phyloP scores from a whole-genome alignment of 305 asterid species.

The Fraxinus platypoda region DNA sequence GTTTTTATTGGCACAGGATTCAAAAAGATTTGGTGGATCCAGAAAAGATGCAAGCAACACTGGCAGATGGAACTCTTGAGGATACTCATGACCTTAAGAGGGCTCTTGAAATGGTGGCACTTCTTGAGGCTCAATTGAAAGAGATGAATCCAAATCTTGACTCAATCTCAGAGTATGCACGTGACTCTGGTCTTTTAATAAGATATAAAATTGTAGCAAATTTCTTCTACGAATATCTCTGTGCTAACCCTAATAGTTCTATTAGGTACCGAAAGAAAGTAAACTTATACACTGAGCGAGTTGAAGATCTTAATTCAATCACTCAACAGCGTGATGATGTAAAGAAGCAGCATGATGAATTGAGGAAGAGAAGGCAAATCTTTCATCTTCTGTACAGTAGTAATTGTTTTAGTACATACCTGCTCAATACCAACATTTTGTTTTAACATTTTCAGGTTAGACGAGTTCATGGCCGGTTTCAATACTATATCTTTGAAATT shows the following conservation, averaged over 20 bases:
- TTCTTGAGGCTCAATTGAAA: slow-evolving; percentile 89
- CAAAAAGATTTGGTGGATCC: slow-evolving; percentile 86
- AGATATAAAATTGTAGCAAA: background rate
- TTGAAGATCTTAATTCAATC: slow-evolving; percentile 73
- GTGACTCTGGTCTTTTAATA: slow-evolving; percentile 8
- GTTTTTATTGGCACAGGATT: slow-evolving; percentile 50
- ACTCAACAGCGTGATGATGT: slow-evolving; percentile 84
- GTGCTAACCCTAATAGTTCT: slow-evolving; percentile 33
- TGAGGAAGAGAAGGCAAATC: slow-evolving; percentile 77
- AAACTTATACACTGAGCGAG: slow-evolving; percentile 72
- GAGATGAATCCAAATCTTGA: slow-evolving; percentile 98
- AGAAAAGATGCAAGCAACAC: slow-evolving; percentile 69
- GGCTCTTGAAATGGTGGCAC: slow-evolving; percentile 81
- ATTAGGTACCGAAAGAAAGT: slow-evolving; percentile 79
- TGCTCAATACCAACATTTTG: background rate
- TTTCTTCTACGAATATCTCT: background rate
- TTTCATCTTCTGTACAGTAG: background rate
- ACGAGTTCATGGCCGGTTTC: slow-evolving; percentile 95
- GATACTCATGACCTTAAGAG: slow-evolving; percentile 60
- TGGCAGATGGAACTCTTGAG: slow-evolving; percentile 60
- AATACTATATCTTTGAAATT: slow-evolving; percentile 88
- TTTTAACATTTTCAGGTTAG: slow-evolving; percentile 58
- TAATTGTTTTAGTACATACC: background rate
- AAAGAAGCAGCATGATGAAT: slow-evolving; percentile 85
- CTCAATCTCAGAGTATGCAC: slow-evolving; percentile 83